Conservation (phyloP, 768 basidiomycete species). For the Agrocybe praecox region DNA sequence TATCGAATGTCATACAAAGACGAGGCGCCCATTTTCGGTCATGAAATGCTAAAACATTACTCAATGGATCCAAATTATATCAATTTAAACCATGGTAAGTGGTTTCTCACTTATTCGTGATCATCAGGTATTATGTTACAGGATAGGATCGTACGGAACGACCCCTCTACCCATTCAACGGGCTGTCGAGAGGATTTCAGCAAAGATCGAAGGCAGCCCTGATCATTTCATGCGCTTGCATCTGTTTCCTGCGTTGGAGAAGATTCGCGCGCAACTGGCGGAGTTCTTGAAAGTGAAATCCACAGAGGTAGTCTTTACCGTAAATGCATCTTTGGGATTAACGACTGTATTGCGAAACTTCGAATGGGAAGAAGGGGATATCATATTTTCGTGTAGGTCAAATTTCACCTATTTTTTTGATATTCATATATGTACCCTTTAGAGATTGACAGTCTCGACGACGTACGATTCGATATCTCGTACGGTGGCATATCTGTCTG, state of each 20-base stretch:
- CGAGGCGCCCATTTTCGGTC: no score
- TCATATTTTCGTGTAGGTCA: constrained; percentile 59
- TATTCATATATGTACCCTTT: neutral
- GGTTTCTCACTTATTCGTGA: neutral
- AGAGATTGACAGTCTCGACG: constrained; percentile 32
- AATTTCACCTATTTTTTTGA: neutral
- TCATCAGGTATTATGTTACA: neutral
- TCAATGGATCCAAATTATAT: neutral
- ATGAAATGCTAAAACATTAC: no score
- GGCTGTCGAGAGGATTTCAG: constrained; percentile 38
- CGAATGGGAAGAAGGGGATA: constrained; percentile 61
- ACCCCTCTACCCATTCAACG: constrained; percentile 49
- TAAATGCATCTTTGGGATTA: constrained; percentile 63
- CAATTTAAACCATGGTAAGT: neutral
- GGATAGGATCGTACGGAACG: constrained; percentile 56
- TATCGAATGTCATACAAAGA: no score
- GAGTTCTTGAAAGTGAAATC: constrained; percentile 45
- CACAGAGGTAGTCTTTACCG: constrained; percentile 57
- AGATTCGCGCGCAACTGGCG: constrained; percentile 46
- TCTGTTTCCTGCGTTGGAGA: constrained; percentile 29
- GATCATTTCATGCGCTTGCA: constrained; percentile 51
- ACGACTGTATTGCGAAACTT: constrained; percentile 69
- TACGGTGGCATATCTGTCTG: constrained; percentile 54
- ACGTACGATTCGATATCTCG: constrained; percentile 56
- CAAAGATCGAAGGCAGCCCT: constrained; percentile 49